Evolutionary conservation across 2,329 filamentous ascomycete species (phyloP), one percentile per base, ranked within the genome.

Genomic region (Sphaerulina populicola): DNA sequence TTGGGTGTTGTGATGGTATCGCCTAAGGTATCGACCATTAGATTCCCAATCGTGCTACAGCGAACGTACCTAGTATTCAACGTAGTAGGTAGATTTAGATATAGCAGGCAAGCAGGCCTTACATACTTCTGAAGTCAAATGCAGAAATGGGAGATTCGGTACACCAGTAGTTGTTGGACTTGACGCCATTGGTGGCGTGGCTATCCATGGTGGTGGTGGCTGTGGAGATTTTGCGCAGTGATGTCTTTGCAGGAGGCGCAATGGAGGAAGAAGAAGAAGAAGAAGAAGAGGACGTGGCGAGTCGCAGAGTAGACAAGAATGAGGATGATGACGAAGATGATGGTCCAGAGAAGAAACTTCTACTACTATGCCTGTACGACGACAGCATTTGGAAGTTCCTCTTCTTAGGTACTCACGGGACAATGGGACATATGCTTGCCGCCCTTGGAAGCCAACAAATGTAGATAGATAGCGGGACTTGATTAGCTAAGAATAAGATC

Each of bases 1-100:
- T 86, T 93, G 0, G 88, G 88, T 1, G 83, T 86, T 3, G 88
- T 94, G 64, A 85, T 75, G 4, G 79, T 80, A 65, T 88, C 84
- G 64, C 62, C 58, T 64, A n/a, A n/a, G n/a, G n/a, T n/a, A 35
- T 18, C 27, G 48, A 29, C 21, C 41, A 37, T 30, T 44, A 35
- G 31, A 3, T 27, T 15, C 15, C 5, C 9, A 12, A 10, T 29
- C 12, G 29, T 30, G 4, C 14, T 29, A 11, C n/a, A n/a, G n/a
- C 10, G 15, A 42, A 23, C 2, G 18, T 18, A 18, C 18, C 18
- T 18, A 18, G 18, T 18, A 18, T 18, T 18, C 18, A 18, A 18
- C 2, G 18, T 18, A 18, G 18, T 18, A 18, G 18, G 18, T 18
- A 18, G 18, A 18, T 18, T 18, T 18, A 18, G 21, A 27, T 23